Base-by-base conservation (phyloP, 140 eudicot genomes). In the Oenanthe javanica region DNA sequence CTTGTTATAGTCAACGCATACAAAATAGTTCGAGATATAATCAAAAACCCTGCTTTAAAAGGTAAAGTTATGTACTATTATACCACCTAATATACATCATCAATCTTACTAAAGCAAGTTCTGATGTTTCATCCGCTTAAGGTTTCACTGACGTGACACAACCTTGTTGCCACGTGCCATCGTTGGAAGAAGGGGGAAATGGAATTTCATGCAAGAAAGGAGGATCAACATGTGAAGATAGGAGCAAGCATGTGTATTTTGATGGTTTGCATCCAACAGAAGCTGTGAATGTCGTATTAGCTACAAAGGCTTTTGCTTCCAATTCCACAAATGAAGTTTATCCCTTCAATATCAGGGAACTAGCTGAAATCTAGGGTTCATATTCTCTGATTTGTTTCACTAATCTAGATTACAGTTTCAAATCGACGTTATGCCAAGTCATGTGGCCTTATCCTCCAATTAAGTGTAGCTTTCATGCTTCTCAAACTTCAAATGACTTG, bases 221-320 rank as follows among this genome's bases (percentile, higher is more conserved):
- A 47, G 94, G 94, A 7, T 40, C 81, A 16, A 81, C 82, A 14
- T 88, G 94, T 81, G 27, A 50, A 18, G 76, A 88, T 63, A 84
- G 90, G 79, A 81, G 31, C 6, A 27, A 7, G 0, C 71, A 80
- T 23, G 87, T 88, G 9, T 90, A 61, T 72, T 90, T 90, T 45
- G 94, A 90, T 82, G 94, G 89, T 14, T 76, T 86, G 79, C 92
- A 90, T 84, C 86, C 89, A 12, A 88, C 92, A 1, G 92, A 90
- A 80, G 94, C 92, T 23, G 86, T 88, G 14, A 88, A 86, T 72
- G 51, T 66, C 55, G 78, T 83, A 16, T 49, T 90, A 27, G 92
- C 90, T 49, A 46, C 74, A 8, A 88, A 84, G 83, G 94, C 94
- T 47, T 88, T 42, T 42, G 25, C 31, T 72, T 90, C 94, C 23